Base-by-base conservation (phyloP, 1,139 yeast genomes). In the Magnusiomyces suaveolens region DNA sequence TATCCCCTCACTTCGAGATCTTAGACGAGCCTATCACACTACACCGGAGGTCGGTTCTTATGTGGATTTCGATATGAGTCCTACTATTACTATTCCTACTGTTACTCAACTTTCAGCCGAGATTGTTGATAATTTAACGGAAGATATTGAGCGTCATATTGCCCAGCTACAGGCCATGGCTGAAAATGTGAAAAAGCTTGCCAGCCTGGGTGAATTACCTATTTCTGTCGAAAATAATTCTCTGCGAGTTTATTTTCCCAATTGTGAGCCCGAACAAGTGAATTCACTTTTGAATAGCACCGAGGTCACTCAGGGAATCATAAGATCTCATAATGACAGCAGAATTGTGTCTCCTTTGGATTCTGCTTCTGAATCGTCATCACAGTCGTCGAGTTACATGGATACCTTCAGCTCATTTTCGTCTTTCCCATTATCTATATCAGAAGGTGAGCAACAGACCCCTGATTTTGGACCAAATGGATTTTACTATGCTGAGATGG, bases 171-270 rank as follows among this genome's bases (percentile, higher is more conserved):
- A 61, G 51, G 54, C 57, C 16, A 61, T 66, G 29, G 55, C 62
- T 3, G 59, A 59, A 24, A 72, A 70, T 51, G 55, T 70, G 23
- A 57, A 59, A 50, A 62, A 65, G 25, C 60, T 70, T 3, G 61
- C 71, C 14, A 56, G 60, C 16, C 63, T 70, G 2, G 74, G 74
- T 16, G 73, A 70, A 62, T 64, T 70, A 51, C 74, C 74, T 21
- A 56, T 70, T 3, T 59, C 72, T 0, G 56, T 70, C 18, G 71
- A 66, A 55, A 58, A 56, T 38, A 65, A 67, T 29, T 55, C 59
- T 2, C 50, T 70, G 18, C 64, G 73, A 33, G 65, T 70, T 6
- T 72, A 70, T 54, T 70, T 70, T 61, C 73, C 73, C 50, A 70
- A 70, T 55, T 60, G 69, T 33, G 72, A 69, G 51, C 56, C 65